Base-by-base conservation (phyloP, 441 rosid species). In the Gossypium trilobum region DNA sequence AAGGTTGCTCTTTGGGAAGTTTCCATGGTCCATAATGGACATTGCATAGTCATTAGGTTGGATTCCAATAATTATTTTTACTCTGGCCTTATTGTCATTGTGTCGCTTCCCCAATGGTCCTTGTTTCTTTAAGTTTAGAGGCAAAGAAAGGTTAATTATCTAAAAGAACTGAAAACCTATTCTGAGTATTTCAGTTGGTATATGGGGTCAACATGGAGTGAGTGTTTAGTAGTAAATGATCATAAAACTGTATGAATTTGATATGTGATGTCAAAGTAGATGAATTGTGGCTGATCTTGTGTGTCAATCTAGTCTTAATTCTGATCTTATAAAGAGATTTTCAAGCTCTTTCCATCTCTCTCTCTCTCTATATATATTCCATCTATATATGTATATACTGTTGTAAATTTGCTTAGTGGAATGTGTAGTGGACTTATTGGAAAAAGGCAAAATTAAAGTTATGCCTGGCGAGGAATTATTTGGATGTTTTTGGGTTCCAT, bases 231-330 rank as follows among this genome's bases (percentile, higher is more conserved):
- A 5, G 39, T 25, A 27, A 58, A 11, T 25, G 36, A 13, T 61
- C 17, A 46, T 61, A 31, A 31, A 61, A 61, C 67, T 61, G n/a
- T 46, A 14, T 20, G 19, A 57, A 57, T 55, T 33, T 31, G 64
- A 31, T 70, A 46, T 44, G 13, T 55, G 36, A 64, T 31, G 9
- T 22, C 46, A 66, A 76, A 65, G 25, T 62, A 60, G 56, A 51
- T 51, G 20, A 42, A 36, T 14, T 2, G 14, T 39, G 14, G 51
- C 63, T 17, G 29, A 75, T 19, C 1, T 29, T 68, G 20, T 22
- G 10, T 33, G 54, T 75, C 72, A 19, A 61, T 75, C 50, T 63
- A 42, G 20, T 57, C 52, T 11, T 10, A 25, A 7, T 3, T 4
- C 19, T 54, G 57, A 56, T 1, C 59, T 46, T 42, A 11, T 20